Conservation (phyloP, 805 yeast species). For the Yarrowia keelungensis region DNA sequence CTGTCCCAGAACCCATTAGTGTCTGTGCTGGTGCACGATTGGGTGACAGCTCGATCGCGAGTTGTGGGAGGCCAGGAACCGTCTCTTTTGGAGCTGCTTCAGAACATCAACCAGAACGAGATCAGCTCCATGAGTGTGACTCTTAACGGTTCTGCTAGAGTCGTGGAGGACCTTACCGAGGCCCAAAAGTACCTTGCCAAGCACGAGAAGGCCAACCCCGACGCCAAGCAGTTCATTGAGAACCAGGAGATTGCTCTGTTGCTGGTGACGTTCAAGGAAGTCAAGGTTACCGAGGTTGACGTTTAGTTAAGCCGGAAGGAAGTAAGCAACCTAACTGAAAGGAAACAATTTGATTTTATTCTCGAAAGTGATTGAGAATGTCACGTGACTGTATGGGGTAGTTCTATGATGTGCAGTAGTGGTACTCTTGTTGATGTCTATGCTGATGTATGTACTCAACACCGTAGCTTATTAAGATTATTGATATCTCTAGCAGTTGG, state of each 20-base stretch:
- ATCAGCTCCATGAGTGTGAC: slow-evolving; percentile 83
- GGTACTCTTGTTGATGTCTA: too few species aligned
- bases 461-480: too few species aligned
- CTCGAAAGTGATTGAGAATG: too few species aligned
- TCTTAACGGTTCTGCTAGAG: slow-evolving; percentile 71
- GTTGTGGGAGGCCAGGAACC: slow-evolving; percentile 50
- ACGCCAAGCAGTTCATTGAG: slow-evolving; percentile 61
- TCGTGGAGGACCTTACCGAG: slow-evolving; percentile 59
- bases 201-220: slow-evolving; percentile 68
- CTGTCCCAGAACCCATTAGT: slow-evolving; percentile 75
- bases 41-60: slow-evolving; percentile 71
- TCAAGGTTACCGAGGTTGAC: slow-evolving; percentile 79
- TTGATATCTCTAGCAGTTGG: too few species aligned
- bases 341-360: neutral
- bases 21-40: slow-evolving; percentile 85
- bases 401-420: too few species aligned
- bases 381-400: too few species aligned
- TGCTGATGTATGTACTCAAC: too few species aligned
- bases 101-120: slow-evolving; percentile 79
- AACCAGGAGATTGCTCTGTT: slow-evolving; percentile 72
- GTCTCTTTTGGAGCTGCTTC: slow-evolving; percentile 65
- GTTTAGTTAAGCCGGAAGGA: neutral
- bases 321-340: neutral
- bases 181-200: slow-evolving; percentile 66
- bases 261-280: slow-evolving; percentile 66